Conservation (phyloP, 2,329 filamentous ascomycete genomes). For the Ceratocystis papillata region DNA sequence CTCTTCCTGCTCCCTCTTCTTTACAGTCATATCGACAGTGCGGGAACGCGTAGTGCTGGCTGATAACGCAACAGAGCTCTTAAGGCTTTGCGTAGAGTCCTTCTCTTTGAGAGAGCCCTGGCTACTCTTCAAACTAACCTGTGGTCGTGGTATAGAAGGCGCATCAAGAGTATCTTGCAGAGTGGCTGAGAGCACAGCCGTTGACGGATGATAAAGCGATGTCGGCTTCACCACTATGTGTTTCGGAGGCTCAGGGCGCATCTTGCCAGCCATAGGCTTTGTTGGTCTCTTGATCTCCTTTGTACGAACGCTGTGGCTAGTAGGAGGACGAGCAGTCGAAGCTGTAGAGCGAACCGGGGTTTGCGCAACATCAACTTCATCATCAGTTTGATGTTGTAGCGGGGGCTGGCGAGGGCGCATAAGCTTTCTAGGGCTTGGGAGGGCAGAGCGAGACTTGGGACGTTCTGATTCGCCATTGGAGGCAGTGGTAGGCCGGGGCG, state of each 20-base stretch:
- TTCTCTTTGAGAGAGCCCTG: conserved; percentile 53
- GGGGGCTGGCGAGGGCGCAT: conserved; percentile 39
- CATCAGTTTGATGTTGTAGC: conserved; percentile 34
- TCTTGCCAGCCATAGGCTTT: conserved; percentile 56
- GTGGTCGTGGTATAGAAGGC: conserved; percentile 33
- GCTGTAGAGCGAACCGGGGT: conserved; percentile 28
- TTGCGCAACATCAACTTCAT: conserved; percentile 48
- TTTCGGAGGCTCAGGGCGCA: conserved; percentile 54
- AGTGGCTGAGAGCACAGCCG: conserved; percentile 46
- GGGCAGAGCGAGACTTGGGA: conserved; percentile 20
- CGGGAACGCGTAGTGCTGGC: conserved; percentile 51
- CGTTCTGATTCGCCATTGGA: conserved; percentile 15
- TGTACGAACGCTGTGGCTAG: conserved; percentile 27
- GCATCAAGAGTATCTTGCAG: conserved; percentile 45
- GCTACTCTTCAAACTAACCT: conserved; percentile 53
- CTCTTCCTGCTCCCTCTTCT: conserved; percentile 78
- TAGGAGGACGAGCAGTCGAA: conserved; percentile 19
- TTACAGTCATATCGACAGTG: conserved; percentile 63
- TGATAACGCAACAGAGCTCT: conserved; percentile 46
- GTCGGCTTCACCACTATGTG: conserved; percentile 61
- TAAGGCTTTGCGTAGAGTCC: conserved; percentile 48
- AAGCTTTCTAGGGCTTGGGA: conserved; percentile 21
- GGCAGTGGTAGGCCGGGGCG: neutral
- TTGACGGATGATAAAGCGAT: conserved; percentile 51
- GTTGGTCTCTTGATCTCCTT: conserved; percentile 49